A percentile compares a stretch with the other conserved stretches of the same genome.
Evolutionary conservation across 2,329 filamentous ascomycete species (phyloP).

Genomic region (Aspergillus chevalieri): DNA sequence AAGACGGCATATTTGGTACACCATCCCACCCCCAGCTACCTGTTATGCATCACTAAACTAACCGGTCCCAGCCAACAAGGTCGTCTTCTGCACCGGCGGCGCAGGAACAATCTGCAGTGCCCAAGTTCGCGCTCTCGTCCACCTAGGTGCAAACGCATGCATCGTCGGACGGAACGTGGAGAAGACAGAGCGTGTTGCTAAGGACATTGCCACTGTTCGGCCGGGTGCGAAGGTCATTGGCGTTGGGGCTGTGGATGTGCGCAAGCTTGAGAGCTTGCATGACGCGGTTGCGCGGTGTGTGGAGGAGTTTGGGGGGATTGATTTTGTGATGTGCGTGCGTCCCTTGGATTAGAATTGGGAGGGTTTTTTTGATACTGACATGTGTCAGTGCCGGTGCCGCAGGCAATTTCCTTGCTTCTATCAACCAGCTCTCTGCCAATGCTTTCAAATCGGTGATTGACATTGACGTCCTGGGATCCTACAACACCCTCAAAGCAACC

Average conservation of each 20-base stretch:
- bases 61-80: slow-evolving; percentile 62
- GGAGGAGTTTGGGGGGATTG: slow-evolving; percentile 77
- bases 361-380: slow-evolving; percentile 7
- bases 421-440: slow-evolving; percentile 74
- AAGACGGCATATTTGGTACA: slow-evolving; percentile 76
- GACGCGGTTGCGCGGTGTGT: slow-evolving; percentile 72
- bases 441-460: slow-evolving; percentile 95
- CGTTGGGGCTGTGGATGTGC: slow-evolving; percentile 69
- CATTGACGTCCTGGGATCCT: slow-evolving; percentile 89
- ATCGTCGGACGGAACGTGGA: slow-evolving; percentile 85
- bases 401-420: slow-evolving; percentile 87
- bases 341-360: no score
- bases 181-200: slow-evolving; percentile 76
- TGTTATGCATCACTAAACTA: slow-evolving; percentile 8
- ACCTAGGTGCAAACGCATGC: slow-evolving; percentile 86
- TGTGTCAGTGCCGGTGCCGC: slow-evolving; percentile 73
- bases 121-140: slow-evolving; percentile 84
- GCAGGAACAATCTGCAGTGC: slow-evolving; percentile 90
- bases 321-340: slow-evolving; percentile 71
- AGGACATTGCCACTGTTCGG: slow-evolving; percentile 73
- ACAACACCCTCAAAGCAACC: slow-evolving; percentile 90
- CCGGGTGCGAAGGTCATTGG: slow-evolving; percentile 78
- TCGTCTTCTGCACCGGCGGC: slow-evolving; percentile 91
- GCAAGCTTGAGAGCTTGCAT: slow-evolving; percentile 62
- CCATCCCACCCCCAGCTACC: slow-evolving; percentile 12